Evolutionary conservation across 768 basidiomycete genomes (phyloP).

Genomic region (Hericium rajendrae): DNA sequence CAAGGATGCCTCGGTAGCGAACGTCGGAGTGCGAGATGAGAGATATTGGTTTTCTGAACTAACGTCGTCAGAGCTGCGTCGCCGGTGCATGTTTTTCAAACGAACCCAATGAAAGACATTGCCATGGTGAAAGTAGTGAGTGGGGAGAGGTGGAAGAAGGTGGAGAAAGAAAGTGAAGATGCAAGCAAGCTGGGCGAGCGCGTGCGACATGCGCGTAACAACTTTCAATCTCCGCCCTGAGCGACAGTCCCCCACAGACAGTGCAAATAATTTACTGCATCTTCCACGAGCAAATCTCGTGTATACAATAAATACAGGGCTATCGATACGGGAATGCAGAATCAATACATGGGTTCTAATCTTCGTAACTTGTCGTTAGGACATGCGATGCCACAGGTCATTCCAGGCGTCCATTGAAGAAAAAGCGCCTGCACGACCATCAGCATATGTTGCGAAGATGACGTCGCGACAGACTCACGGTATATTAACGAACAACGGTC

Average conservation of each 20-base stretch:
- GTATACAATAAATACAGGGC: neutral
- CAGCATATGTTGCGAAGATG: neutral
- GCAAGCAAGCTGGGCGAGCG: neutral
- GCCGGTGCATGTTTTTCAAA: neutral
- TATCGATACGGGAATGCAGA: neutral
- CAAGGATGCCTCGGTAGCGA: conserved; percentile 80
- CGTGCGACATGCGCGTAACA: neutral
- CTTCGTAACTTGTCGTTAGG: no score
- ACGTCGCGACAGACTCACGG: neutral
- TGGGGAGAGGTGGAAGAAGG: neutral
- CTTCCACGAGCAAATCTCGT: neutral
- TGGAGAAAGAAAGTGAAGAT: neutral
- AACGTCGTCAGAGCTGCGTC: conserved; percentile 10
- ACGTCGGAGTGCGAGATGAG: conserved; percentile 89
- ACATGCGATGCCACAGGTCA: no score
- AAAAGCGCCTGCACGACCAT: neutral
- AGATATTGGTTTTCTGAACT: conserved; percentile 70
- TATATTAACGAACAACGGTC: neutral
- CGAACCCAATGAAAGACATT: conserved; percentile 15
- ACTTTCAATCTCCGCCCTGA: conserved; percentile 12
- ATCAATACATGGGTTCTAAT: neutral
- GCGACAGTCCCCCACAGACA: neutral
- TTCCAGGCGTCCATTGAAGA: no score
- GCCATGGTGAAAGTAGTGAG: conserved; percentile 8
- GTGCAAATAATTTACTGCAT: no score